Conservation (phyloP, 108 stramenopile species). For the Nitzschia putrida region DNA sequence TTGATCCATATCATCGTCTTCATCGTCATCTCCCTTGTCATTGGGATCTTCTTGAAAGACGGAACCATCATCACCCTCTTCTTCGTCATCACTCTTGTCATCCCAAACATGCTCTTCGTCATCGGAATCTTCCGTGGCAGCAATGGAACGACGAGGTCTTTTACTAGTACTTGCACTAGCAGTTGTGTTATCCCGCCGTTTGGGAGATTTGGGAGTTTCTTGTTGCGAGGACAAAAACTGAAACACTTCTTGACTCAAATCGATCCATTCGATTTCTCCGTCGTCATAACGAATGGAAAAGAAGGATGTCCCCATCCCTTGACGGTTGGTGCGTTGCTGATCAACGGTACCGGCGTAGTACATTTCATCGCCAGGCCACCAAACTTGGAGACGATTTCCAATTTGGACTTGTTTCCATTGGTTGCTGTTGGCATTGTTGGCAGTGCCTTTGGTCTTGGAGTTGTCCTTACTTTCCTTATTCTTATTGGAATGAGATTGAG, state of each 20-base stretch:
- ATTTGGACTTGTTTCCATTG: constrained; percentile 42
- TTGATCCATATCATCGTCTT: constrained; percentile 52
- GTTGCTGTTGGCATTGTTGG: constrained; percentile 6
- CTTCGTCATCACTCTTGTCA: constrained; percentile 41
- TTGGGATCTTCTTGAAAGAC: constrained; percentile 53
- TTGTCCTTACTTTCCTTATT: constrained; percentile 3
- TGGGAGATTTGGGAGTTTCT: background rate
- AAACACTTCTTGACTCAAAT: constrained; percentile 52
- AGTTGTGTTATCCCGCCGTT: background rate
- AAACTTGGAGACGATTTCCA: constrained; percentile 50
- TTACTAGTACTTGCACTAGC: constrained; percentile 4
- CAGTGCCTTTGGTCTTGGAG: background rate
- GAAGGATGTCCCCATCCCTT: constrained; percentile 2
- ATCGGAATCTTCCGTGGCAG: no score
- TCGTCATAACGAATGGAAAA: constrained; percentile 65
- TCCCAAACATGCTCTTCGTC: background rate
- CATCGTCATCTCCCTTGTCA: constrained; percentile 54
- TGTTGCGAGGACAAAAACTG: constrained; percentile 21
- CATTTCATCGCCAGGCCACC: constrained; percentile 60
- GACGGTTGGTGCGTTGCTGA: background rate
- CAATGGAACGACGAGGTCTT: constrained; percentile 9
- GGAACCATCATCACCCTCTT: constrained; percentile 59
- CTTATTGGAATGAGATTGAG: no score
- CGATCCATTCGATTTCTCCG: constrained; percentile 64
- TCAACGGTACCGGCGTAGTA: constrained; percentile 55